Base-by-base conservation (phyloP, 2,329 filamentous ascomycete species). In the Epicoccum nigrum region DNA sequence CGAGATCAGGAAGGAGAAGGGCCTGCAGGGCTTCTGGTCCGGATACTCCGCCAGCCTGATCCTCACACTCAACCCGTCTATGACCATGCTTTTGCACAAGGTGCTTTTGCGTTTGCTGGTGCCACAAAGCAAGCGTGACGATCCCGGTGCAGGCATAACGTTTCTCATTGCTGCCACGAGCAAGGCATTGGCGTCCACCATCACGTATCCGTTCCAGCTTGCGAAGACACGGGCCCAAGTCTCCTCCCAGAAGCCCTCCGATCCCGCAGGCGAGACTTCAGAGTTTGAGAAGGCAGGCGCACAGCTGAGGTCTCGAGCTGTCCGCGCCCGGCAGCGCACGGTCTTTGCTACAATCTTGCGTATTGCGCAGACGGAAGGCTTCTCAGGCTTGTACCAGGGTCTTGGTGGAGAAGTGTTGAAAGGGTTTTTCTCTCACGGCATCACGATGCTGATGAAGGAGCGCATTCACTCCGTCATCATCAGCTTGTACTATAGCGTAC, bases 361-460 rank as follows among this genome's bases (percentile, higher is more conserved):
- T 16, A 82, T 83, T 49, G 77, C 76, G 25, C 81, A 79, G 37
- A 79, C 76, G 0, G 89, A 96, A 65, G 92, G 92, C 0, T 54
- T 86, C 0, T 68, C 70, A 4, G 87, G 86, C 0, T 74, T 96
- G 7, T 96, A 95, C 67, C 84, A 88, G 40, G 92, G 91, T 4
- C 77, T 96, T 0, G 81, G 80, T 12, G 89, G 86, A 4, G 90
- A 95, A 72, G 79, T 96, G 3, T 73, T 92, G 7, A 92, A 92
- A 64, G 88, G 89, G 0, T 95, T 96, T 75, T 86, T 96, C 64
- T 86, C 85, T 17, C 91, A 96, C 64, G 92, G 92, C 0, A 82
- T 92, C 43, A 93, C 91, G 1, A 96, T 96, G 89, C 77, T 93
- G 45, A 85, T 89, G 51, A 96, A 96, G 73, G 89, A 93, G 48